A percentile compares a stretch with the other conserved stretches of the same genome.
Evolutionary conservation across 1,139 yeast genomes (phyloP).

Genomic region (Yarrowia galli): DNA sequence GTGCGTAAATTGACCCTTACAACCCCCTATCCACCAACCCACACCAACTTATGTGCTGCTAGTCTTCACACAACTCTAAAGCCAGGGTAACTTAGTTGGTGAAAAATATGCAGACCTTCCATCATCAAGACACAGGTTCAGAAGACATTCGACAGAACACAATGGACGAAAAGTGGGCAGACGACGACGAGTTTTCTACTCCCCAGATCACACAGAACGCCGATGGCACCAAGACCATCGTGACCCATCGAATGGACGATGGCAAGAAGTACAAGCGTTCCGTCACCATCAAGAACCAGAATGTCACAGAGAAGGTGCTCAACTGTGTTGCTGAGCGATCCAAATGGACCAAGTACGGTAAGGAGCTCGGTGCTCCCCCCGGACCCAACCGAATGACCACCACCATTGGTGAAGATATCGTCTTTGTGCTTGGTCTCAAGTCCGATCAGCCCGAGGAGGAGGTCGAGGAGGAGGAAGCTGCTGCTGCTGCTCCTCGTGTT

Average conservation of each 20-base stretch:
- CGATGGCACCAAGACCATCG: slow-evolving; percentile 90
- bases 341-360: slow-evolving; percentile 73
- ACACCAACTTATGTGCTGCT: background rate
- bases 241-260: slow-evolving; percentile 77
- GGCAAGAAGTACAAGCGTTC: slow-evolving; percentile 89
- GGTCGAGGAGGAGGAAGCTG: slow-evolving; percentile 58
- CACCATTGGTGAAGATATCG: slow-evolving; percentile 84
- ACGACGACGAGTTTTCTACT: slow-evolving; percentile 46
- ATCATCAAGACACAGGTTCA: slow-evolving; percentile 28
- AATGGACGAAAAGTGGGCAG: slow-evolving; percentile 43
- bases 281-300: slow-evolving; percentile 79
- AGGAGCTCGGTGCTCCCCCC: slow-evolving; percentile 73
- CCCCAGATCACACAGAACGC: slow-evolving; percentile 77
- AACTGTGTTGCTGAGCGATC: slow-evolving; percentile 54
- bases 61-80: slow-evolving; percentile 14
- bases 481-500: slow-evolving; percentile 61
- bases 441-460: slow-evolving; percentile 47
- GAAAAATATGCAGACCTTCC: slow-evolving; percentile 35
- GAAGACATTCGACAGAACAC: slow-evolving; percentile 43
- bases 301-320: slow-evolving; percentile 79
- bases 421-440: slow-evolving; percentile 49
- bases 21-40: background rate
- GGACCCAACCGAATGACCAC: slow-evolving; percentile 91
- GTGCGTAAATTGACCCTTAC: background rate
- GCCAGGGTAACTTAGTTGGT: slow-evolving; percentile 37